Conservation (phyloP, 1,284 basidiomycete genomes). For the Rhodotorula sp. region DNA sequence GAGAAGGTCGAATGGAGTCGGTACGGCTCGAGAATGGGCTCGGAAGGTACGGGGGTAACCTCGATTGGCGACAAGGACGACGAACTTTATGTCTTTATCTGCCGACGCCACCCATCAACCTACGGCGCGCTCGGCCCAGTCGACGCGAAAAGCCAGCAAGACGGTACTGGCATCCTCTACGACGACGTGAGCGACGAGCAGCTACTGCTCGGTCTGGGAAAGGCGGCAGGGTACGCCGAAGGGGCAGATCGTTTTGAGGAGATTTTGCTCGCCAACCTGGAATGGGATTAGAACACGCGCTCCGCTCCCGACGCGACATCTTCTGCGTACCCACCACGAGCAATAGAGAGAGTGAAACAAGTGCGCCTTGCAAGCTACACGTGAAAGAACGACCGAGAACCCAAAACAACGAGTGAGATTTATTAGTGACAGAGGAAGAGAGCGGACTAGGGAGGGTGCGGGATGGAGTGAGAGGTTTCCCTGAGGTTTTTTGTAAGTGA, state of each 20-base stretch:
- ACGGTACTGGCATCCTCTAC: slow-evolving; percentile 57
- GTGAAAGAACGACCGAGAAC: no score
- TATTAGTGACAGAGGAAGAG: no score
- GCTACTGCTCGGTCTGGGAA: slow-evolving; percentile 60
- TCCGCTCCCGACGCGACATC: no score
- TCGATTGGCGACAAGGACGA: slow-evolving; percentile 43
- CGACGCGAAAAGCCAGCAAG: not conserved
- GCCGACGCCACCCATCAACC: slow-evolving; percentile 60
- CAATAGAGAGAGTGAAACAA: no score
- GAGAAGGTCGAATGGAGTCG: slow-evolving; percentile 17
- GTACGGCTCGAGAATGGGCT: slow-evolving; percentile 22
- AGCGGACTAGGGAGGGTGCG: no score
- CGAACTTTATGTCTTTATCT: slow-evolving; percentile 63
- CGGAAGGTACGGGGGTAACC: no score
- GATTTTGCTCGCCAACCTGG: slow-evolving; percentile 54
- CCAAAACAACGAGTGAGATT: no score
- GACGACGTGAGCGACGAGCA: slow-evolving; percentile 53
- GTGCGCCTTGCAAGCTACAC: no score
- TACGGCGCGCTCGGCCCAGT: not conserved
- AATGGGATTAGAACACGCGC: slow-evolving; percentile 16
- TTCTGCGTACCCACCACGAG: no score
- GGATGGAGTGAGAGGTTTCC: no score
- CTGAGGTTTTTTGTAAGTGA: no score
- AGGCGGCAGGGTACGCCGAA: slow-evolving; percentile 55
- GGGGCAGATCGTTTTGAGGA: slow-evolving; percentile 62